These are phyloP conservation scores for Plasmodium vivax DNA, from an alignment of 169 alveolate species.

Conservation along the genomic window DNA sequence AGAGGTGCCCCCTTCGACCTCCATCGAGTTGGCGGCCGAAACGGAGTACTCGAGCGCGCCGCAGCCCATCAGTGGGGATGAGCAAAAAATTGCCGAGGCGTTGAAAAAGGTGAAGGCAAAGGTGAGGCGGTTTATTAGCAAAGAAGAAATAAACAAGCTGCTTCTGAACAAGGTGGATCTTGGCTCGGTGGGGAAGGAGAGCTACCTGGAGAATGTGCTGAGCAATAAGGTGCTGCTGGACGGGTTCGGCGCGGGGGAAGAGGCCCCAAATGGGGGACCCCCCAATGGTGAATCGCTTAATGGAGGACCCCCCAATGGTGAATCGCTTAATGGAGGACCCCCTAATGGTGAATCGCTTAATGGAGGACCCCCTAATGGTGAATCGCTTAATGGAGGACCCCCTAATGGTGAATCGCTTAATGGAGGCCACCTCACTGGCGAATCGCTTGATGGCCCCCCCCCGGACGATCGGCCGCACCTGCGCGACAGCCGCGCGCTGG, in stretches of 20 bases:
- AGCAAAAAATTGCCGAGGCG: neutral
- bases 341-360: no score
- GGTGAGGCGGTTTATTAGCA: neutral
- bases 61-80: neutral
- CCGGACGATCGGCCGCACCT: neutral
- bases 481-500: conserved; percentile 53
- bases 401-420: no score
- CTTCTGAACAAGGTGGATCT: conserved; percentile 7
- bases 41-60: neutral
- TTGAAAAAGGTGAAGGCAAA: neutral
- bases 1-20: neutral
- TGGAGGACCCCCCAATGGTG: neutral
- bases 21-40: neutral
- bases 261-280: neutral
- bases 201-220: conserved; percentile 4
- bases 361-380: neutral
- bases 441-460: neutral
- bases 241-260: neutral
- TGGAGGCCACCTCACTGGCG: neutral
- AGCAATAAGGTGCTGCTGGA: conserved; percentile 27
- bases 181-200: neutral
- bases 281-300: no score
- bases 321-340: neutral
- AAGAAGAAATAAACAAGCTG: conserved; percentile 10
- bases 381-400: neutral